phyloP scores from a whole-genome alignment of 2,329 filamentous ascomycete genomes.

The Harringtonia lauricola region DNA sequence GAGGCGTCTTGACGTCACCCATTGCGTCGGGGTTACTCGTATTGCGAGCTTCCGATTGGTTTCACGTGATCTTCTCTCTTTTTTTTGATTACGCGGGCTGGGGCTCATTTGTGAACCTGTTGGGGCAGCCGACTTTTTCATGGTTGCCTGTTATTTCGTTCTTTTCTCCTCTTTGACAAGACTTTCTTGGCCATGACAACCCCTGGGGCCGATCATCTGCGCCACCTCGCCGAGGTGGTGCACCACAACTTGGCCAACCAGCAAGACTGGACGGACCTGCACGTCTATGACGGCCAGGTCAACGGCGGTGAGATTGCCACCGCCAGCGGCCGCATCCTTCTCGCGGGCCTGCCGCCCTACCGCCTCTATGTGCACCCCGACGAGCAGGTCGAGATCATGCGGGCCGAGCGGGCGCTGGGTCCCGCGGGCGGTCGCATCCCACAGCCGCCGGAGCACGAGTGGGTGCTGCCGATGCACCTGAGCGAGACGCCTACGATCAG shows the following conservation, averaged over 20 bases:
- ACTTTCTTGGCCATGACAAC: no score
- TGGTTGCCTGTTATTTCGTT: no score
- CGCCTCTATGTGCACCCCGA: constrained; percentile 72
- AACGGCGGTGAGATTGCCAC: not conserved
- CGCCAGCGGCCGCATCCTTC: constrained; percentile 40
- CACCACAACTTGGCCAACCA: constrained; percentile 63
- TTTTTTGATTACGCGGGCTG: no score
- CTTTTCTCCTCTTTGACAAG: no score
- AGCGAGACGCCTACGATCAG: constrained; percentile 61
- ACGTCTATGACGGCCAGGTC: constrained; percentile 31
- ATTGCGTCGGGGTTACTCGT: no score
- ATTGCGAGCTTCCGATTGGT: not conserved
- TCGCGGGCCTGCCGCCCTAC: constrained; percentile 62
- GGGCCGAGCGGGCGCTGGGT: constrained; percentile 40
- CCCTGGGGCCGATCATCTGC: constrained; percentile 11
- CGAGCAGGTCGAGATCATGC: constrained; percentile 65
- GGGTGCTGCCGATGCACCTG: constrained; percentile 65
- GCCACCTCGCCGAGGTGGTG: constrained; percentile 45
- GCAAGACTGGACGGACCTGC: constrained; percentile 60
- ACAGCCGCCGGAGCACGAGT: constrained; percentile 53
- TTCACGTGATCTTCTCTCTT: not conserved
- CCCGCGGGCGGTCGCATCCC: constrained; percentile 30
- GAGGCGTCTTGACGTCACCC: no score
- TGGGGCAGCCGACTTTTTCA: not conserved
- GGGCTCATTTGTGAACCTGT: no score